phyloP scores from a whole-genome alignment of 208 protist genomes.

The Kentomonas sorsogonicus region DNA sequence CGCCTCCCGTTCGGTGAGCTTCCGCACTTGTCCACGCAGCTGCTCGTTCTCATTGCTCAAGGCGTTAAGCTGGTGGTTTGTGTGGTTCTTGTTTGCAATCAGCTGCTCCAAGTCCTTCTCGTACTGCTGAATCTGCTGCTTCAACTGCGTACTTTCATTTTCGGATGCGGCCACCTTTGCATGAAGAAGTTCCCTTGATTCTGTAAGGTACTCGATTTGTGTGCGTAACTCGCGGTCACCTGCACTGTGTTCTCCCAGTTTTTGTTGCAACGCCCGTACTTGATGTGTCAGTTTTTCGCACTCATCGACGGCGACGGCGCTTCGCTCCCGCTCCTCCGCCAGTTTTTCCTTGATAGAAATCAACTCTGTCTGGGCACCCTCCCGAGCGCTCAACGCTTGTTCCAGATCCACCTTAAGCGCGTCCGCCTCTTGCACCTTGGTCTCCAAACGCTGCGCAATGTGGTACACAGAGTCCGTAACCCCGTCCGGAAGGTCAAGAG shows the following conservation, averaged over 20 bases:
- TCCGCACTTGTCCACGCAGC: constrained; percentile 49
- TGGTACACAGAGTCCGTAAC: constrained; percentile 29
- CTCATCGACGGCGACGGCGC: constrained; percentile 33
- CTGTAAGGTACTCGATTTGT: constrained; percentile 30
- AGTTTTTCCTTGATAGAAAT: constrained; percentile 42
- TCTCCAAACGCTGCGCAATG: constrained; percentile 43
- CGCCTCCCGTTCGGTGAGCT: constrained; percentile 34
- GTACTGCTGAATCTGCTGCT: constrained; percentile 59
- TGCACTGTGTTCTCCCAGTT: constrained; percentile 46
- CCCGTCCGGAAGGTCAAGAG: constrained; percentile 12
- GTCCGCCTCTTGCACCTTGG: constrained; percentile 68
- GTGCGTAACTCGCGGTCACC: constrained; percentile 43
- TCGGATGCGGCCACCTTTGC: constrained; percentile 29
- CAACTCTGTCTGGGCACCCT: constrained; percentile 35
- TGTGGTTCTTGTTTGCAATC: constrained; percentile 62
- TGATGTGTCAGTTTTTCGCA: constrained; percentile 60
- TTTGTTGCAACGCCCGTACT: constrained; percentile 63
- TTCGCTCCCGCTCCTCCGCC: constrained; percentile 30
- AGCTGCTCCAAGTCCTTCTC: constrained; percentile 75
- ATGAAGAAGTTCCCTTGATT: constrained; percentile 39
- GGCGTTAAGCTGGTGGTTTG: constrained; percentile 57
- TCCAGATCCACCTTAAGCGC: constrained; percentile 46
- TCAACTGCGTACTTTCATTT: constrained; percentile 40
- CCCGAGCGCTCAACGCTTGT: constrained; percentile 37
- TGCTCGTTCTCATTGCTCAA: constrained; percentile 70